Conservation (phyloP, 441 rosid genomes). For the Aleurites moluccanus region DNA sequence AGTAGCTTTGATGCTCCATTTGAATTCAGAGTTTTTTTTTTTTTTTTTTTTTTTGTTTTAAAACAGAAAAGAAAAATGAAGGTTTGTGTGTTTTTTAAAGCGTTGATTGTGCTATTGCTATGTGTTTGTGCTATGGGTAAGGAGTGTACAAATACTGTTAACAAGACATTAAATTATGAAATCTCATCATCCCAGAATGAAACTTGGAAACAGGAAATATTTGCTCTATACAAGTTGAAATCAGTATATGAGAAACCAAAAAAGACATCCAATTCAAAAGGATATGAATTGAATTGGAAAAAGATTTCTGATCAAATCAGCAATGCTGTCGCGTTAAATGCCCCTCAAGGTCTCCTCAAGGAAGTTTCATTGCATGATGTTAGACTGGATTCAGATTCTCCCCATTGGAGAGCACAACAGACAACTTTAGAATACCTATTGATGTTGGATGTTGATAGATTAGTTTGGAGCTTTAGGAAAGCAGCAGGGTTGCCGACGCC, state of each 20-base stretch:
- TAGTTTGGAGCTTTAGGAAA: conserved; percentile 85
- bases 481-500: conserved; percentile 68
- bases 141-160: conserved; percentile 78
- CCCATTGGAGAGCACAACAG: conserved; percentile 76
- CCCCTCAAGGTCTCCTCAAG: conserved; percentile 51
- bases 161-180: conserved; percentile 15
- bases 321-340: conserved; percentile 56
- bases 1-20: no score
- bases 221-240: conserved; percentile 69
- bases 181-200: conserved; percentile 61
- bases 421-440: conserved; percentile 80
- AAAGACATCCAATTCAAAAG: conserved; percentile 54
- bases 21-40: no score
- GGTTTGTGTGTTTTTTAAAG: conserved; percentile 22
- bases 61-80: conserved; percentile 31
- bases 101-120: conserved; percentile 20
- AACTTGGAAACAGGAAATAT: conserved; percentile 58
- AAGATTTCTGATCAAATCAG: not conserved
- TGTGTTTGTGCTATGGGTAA: conserved; percentile 41
- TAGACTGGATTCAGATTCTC: conserved; percentile 54
- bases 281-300: conserved; percentile 58
- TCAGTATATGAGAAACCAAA: conserved; percentile 86
- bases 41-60: no score
- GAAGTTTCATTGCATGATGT: conserved; percentile 81
- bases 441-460: conserved; percentile 71